Percentiles rank a stretch among this genome's conserved stretches.
These are phyloP conservation scores for Lindgomyces ingoldianus DNA, from an alignment of 495 filamentous ascomycete genomes.

Conservation along the genomic window DNA sequence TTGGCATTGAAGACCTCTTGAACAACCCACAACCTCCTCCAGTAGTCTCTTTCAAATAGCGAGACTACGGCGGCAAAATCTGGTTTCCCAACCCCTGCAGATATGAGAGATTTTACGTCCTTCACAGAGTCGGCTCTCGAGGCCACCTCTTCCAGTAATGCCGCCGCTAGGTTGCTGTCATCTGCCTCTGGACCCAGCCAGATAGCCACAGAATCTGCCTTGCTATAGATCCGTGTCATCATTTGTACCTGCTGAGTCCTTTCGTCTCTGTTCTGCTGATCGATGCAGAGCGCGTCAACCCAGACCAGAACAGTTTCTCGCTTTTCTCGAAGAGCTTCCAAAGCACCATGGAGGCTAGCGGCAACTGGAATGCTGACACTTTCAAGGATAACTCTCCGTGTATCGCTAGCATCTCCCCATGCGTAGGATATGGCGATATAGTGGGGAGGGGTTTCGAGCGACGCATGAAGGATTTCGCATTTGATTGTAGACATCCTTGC, in stretches of 20 bases:
- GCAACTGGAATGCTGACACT: conserved; percentile 13
- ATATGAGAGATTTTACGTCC: conserved; percentile 19
- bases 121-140: not conserved
- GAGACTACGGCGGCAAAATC: conserved; percentile 33
- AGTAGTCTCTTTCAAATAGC: conserved; percentile 45
- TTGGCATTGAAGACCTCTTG: conserved; percentile 42
- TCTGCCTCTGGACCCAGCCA: conserved; percentile 45
- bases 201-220: conserved; percentile 42
- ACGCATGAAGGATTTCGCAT: no score
- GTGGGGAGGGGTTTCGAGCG: conserved; percentile 15
- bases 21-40: conserved; percentile 43
- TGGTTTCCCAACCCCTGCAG: conserved; percentile 18
- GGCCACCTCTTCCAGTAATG: conserved; percentile 15
- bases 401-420: conserved; percentile 34
- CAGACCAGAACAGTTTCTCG: conserved; percentile 23
- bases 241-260: conserved; percentile 14
- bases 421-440: conserved; percentile 25
- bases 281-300: conserved; percentile 44
- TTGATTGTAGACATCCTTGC: no score
- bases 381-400: conserved; percentile 29
- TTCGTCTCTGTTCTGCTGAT: conserved; percentile 26
- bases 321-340: conserved; percentile 15
- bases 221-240: conserved; percentile 41
- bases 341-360: conserved; percentile 18
- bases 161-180: conserved; percentile 24